These are phyloP conservation scores for Rhynchospora tenuis DNA, from an alignment of 176 grass and related monocot genomes.

Conservation along the genomic window DNA sequence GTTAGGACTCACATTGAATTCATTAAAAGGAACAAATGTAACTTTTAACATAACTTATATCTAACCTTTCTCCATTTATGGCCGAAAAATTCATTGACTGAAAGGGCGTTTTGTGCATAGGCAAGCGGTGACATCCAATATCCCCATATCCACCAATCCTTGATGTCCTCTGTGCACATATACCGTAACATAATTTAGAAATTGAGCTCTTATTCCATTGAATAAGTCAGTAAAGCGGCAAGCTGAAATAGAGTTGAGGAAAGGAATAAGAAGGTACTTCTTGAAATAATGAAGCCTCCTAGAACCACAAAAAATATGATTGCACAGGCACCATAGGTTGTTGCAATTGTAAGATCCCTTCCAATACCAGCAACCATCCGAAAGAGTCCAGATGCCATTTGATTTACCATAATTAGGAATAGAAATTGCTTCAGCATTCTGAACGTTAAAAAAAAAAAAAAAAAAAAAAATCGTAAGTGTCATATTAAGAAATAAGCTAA, in stretches of 20 bases:
- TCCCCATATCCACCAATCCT: conserved; percentile 62
- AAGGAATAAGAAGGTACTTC: conserved; percentile 29
- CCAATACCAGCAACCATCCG: conserved; percentile 45
- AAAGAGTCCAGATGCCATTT: background rate
- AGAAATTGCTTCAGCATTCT: background rate
- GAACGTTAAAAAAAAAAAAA: background rate
- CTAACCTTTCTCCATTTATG: conserved; percentile 63
- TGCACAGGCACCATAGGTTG: conserved; percentile 45
- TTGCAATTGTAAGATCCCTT: conserved; percentile 66
- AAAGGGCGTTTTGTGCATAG: conserved; percentile 50
- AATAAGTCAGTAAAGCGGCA: no score
- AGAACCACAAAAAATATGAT: conserved; percentile 51
- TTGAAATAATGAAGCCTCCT: conserved; percentile 67
- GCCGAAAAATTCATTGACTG: conserved; percentile 77
- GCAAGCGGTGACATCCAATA: background rate
- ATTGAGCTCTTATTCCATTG: no score
- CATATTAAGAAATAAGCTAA: no score
- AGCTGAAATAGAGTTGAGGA: no score
- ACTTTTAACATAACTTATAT: background rate
- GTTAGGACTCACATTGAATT: background rate
- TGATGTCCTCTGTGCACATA: conserved; percentile 45
- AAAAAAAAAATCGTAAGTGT: background rate
- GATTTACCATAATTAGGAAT: background rate
- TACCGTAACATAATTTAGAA: no score
- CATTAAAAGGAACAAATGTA: background rate